Percentiles rank a stretch among this genome's conserved stretches.
Evolutionary conservation across 331 rosid genomes (phyloP).

Genomic region (Malus hybrid): DNA sequence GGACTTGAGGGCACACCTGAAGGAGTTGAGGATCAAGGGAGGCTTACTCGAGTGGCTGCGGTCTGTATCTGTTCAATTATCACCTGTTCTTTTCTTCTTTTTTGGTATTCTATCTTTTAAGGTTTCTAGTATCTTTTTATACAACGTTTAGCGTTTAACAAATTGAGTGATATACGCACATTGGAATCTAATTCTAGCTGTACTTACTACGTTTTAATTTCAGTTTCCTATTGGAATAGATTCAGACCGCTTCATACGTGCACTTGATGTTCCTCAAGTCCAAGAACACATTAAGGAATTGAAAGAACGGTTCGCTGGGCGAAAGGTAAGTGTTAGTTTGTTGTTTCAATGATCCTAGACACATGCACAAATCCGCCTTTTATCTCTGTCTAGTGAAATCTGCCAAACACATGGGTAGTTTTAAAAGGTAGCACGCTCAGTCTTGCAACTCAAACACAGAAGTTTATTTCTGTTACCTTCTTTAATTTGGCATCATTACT

Average conservation of each 20-base stretch:
- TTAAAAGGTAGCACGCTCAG: background rate
- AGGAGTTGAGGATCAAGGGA: constrained; percentile 98
- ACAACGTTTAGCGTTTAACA: background rate
- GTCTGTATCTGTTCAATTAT: constrained; percentile 34
- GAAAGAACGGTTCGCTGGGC: constrained; percentile 69
- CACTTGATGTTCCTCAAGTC: constrained; percentile 52
- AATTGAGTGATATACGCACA: background rate
- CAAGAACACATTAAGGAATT: constrained; percentile 58
- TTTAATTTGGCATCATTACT: background rate
- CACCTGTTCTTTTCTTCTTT: background rate
- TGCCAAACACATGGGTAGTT: background rate
- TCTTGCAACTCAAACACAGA: background rate
- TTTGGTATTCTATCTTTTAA: background rate
- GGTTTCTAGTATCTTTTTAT: background rate
- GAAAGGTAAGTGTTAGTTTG: constrained; percentile 48
- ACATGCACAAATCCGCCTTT: background rate
- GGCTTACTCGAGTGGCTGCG: constrained; percentile 94
- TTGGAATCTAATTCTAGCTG: background rate
- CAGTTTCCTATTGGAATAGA: constrained; percentile 95
- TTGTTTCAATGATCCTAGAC: background rate
- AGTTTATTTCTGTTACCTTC: background rate
- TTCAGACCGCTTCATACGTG: constrained; percentile 64
- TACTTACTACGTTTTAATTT: constrained; percentile 20
- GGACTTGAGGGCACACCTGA: constrained; percentile 97
- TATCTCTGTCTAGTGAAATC: background rate